Evolutionary conservation across 805 yeast species (phyloP), one percentile per base, ranked within the genome.

Genomic region (Trichomonascus vanleenenianus): DNA sequence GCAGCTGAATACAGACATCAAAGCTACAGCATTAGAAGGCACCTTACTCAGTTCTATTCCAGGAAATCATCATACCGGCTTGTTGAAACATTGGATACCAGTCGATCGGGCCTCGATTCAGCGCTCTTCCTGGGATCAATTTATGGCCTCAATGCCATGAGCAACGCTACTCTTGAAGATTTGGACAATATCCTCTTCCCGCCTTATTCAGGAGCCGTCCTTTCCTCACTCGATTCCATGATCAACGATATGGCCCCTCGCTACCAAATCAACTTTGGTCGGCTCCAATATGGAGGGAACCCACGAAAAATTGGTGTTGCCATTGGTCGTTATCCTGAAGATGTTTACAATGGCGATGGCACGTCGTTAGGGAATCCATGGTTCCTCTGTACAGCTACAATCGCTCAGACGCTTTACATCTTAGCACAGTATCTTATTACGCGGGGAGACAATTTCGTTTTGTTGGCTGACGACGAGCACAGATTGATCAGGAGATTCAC

Each of bases 291-390:
- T 39, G 10, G 15, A 39, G 2, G 57, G 50, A 38, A 45, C 18
- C 8, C 20, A 18, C 46, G 43, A 14, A 22, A 40, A 33, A 56
- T 63, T 2, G 84, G 83, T 2, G 80, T 81, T 42, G 95, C 83
- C 0, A 64, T 89, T 44, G 97, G 97, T 2, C 73, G 97, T 58
- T 89, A 89, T 58, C 96, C 97, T 0, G 97, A 89, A 58, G 97
- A 89, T 64, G 61, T 82, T 8, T 89, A 89, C 62, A 82, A 89
- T 61, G 96, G 96, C 0, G 66, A 70, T 49, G 79, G 78, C 0
- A 68, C 74, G 0, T 71, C 81, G 30, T 86, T 81, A 55, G 97
- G 96, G 2, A 88, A 89, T 57, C 97, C 97, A 4, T 89, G 97
- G 97, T 87, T 88, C 59, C 74, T 89, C 47, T 59, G 66, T 32